Evolutionary conservation across 1,139 yeast species (phyloP), one percentile per base, ranked within the genome.

Genomic region (Candida dubliniensis): DNA sequence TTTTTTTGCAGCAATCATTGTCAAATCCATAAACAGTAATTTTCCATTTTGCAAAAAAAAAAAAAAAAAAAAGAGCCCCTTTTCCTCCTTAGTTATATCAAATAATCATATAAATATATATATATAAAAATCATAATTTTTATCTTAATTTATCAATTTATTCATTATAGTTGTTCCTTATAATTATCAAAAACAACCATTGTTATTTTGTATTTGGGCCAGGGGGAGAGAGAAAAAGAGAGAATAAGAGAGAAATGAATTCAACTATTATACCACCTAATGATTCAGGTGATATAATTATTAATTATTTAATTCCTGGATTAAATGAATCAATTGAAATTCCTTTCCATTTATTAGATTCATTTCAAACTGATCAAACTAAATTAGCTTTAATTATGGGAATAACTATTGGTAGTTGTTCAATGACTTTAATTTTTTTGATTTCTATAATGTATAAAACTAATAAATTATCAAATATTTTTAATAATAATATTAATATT

Each of bases 391-490:
- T 46, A 11, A 34, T 48, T 7, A 43, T 46, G 45, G 68, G 69
- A 2, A 54, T 56, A 9, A 59, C 64, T 4, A 53, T 69, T 12
- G 74, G 74, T 1, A 54, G 64, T 15, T 59, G 67, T 38, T 40
- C 51, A 5, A 48, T 57, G 1, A 43, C 64, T 4, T 51, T 66
- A 30, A 38, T 60, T n/a, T 36, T 64, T 2, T 49, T 61, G 11
- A 45, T 65, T 25, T 55, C 63, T 49, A 50, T 77, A 29, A 60
- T 79, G 7, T 70, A 81, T 5, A 37, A 31, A 14, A 37, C 34
- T n/a, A 36, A 36, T 15, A 36, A 36, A 18, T 36, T 30, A 12
- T 15, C 34, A 18, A 18, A 18, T n/a, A n/a, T n/a, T n/a, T 18
- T 18, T 18, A 18, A 18, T 4, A 18, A 4, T 18, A 18, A 18